Base-by-base conservation (phyloP, 148 eudicot genomes). In the Camellia granthamiana region DNA sequence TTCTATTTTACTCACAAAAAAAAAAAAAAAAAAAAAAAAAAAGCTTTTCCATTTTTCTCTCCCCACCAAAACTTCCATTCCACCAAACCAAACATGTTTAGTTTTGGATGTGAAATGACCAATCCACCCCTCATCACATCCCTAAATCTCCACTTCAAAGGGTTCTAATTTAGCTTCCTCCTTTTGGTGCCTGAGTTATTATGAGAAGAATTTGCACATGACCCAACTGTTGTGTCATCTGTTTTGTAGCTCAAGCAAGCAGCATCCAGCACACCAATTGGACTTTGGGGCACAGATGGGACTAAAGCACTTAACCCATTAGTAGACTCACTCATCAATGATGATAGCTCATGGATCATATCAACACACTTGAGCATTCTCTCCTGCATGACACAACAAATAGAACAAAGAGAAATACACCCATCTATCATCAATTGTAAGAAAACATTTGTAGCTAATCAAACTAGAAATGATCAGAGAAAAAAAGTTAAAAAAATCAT, bases 231-330 rank as follows among this genome's bases (percentile, higher is more conserved):
- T 76, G 85, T 83, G 61, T 87, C 93, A 87, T 90, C 92, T 81
- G 88, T 88, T 81, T 82, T 92, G 44, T 86, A 94, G 86, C 94
- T 94, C 79, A 94, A 76, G 79, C 94, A 90, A 75, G 94, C 75
- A 58, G 84, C 92, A 81, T 94, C 96, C 69, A 96, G 79, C 79
- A 94, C 97, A 58, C 98, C 97, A 78, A 85, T 92, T 78, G 98
- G 99, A 83, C 98, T 94, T 60, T 85, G 89, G 30, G 95, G 91
- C 75, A 90, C 89, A 60, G 81, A 75, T 79, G 82, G 75, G 58
- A 52, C 47, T 58, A 77, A 49, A 56, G 69, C 86, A 84, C 72
- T 81, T 58, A 9, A 44, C 46, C 82, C 81, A 46, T 77, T 84
- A 51, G 59, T 8, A 75, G 21, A 44, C 80, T 66, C 82, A 73